A percentile compares a stretch with the other conserved stretches of the same genome.
phyloP scores from a whole-genome alignment of 2,329 filamentous ascomycete genomes.

The Microcyclosporella mali region DNA sequence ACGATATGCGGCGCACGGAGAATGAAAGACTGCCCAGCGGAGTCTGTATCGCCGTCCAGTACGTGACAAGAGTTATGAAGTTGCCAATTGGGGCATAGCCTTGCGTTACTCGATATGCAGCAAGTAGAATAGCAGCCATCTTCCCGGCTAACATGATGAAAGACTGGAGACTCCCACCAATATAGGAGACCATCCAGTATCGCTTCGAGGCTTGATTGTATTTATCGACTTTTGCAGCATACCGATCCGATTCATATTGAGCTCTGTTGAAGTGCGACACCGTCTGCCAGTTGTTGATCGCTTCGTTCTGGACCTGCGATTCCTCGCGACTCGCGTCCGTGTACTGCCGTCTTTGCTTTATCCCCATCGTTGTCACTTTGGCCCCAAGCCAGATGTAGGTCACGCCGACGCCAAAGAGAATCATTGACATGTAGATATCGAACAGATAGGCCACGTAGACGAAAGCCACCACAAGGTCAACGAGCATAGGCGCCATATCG shows the following conservation, averaged over 20 bases:
- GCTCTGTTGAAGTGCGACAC: slow-evolving; percentile 55
- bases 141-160: slow-evolving; percentile 46
- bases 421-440: slow-evolving; percentile 54
- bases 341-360: slow-evolving; percentile 25
- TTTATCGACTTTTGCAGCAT: slow-evolving; percentile 36
- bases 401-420: slow-evolving; percentile 42
- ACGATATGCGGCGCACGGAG: slow-evolving; percentile 44
- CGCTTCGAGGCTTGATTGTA: slow-evolving; percentile 29
- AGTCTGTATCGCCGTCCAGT: slow-evolving; percentile 49
- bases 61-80: slow-evolving; percentile 60
- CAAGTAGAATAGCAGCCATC: slow-evolving; percentile 46
- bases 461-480: slow-evolving; percentile 58
- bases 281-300: slow-evolving; percentile 55
- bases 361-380: slow-evolving; percentile 38
- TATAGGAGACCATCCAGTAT: slow-evolving; percentile 27
- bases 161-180: slow-evolving; percentile 39
- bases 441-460: slow-evolving; percentile 57
- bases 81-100: slow-evolving; percentile 50
- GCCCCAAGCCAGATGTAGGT: slow-evolving; percentile 49
- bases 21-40: slow-evolving; percentile 48
- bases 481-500: slow-evolving; percentile 54
- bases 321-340: slow-evolving; percentile 40
- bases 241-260: slow-evolving; percentile 48
- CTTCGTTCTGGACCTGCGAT: slow-evolving; percentile 51
- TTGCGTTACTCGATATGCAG: slow-evolving; percentile 47